Conservation (phyloP, 805 yeast species). For the Clavispora vitiphila region DNA sequence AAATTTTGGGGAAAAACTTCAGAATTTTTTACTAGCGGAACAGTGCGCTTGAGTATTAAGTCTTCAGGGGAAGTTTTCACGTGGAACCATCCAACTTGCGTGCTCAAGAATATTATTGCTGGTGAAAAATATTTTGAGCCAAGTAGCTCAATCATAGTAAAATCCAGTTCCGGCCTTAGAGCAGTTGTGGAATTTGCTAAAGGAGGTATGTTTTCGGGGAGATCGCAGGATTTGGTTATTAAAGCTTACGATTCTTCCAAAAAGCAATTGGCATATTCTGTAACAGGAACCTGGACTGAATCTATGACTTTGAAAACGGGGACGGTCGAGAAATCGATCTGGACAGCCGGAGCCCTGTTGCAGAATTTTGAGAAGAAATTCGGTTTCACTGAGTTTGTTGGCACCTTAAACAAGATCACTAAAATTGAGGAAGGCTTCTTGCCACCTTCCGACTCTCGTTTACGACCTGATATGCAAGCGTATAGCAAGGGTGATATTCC, state of each 20-base stretch:
- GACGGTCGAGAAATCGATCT: conserved; percentile 43
- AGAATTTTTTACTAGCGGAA: conserved; percentile 76
- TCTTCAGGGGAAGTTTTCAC: conserved; percentile 66
- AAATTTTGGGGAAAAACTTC: conserved; percentile 94
- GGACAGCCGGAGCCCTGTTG: conserved; percentile 69
- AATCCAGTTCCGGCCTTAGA: conserved; percentile 61
- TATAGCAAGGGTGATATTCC: conserved; percentile 70
- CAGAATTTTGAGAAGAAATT: conserved; percentile 57
- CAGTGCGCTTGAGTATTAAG: conserved; percentile 50
- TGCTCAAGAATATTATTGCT: conserved; percentile 82
- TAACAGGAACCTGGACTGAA: conserved; percentile 86
- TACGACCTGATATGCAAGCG: conserved; percentile 76
- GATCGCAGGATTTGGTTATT: conserved; percentile 65
- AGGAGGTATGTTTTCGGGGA: conserved; percentile 77
- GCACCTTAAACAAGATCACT: conserved; percentile 76
- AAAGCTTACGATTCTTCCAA: conserved; percentile 36
- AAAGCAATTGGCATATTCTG: conserved; percentile 34
- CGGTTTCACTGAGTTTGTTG: conserved; percentile 83
- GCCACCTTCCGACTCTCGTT: conserved; percentile 86
- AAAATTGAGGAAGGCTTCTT: conserved; percentile 55
- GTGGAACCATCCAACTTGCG: conserved; percentile 80
- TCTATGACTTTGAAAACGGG: conserved; percentile 43
- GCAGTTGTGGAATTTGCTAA: conserved; percentile 72
- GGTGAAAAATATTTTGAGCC: conserved; percentile 96
- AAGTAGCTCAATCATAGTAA: conserved; percentile 57